These are phyloP conservation scores for Mycena capillaripes DNA, from an alignment of 768 basidiomycete genomes.

Conservation along the genomic window DNA sequence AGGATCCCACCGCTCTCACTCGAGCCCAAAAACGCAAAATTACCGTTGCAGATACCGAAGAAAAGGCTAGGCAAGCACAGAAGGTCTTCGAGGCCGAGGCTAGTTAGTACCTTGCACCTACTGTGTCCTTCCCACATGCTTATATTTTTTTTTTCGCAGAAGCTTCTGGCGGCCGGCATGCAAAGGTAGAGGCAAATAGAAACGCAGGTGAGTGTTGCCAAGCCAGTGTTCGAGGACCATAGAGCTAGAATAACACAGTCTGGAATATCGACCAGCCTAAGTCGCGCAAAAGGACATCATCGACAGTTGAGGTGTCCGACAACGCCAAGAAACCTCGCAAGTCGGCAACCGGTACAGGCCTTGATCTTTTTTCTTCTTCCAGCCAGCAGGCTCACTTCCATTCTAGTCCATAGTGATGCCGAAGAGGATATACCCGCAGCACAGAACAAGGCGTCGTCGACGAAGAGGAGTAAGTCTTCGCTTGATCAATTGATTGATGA, in stretches of 20 bases:
- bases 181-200: not conserved
- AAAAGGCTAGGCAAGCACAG: not conserved
- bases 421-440: not conserved
- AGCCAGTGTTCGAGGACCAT: not conserved
- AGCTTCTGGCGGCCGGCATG: not conserved
- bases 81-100: not conserved
- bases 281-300: conserved; percentile 10
- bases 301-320: not conserved
- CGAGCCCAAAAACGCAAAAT: not conserved
- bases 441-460: not conserved
- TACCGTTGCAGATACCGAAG: not conserved
- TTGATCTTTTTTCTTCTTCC: not conserved
- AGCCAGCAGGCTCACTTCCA: not conserved
- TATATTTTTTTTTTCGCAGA: not conserved
- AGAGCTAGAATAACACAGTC: not conserved
- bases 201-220: not conserved
- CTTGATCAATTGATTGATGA: not conserved
- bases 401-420: not conserved
- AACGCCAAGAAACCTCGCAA: conserved; percentile 1
- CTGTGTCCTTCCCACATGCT: not conserved
- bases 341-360: not conserved
- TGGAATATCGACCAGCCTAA: not conserved
- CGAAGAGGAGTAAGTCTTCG: conserved; percentile 4
- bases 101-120: not conserved
- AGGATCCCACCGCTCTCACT: not conserved